phyloP scores from a whole-genome alignment of 2,329 filamentous ascomycete genomes.

The Epichloe sylvatica region DNA sequence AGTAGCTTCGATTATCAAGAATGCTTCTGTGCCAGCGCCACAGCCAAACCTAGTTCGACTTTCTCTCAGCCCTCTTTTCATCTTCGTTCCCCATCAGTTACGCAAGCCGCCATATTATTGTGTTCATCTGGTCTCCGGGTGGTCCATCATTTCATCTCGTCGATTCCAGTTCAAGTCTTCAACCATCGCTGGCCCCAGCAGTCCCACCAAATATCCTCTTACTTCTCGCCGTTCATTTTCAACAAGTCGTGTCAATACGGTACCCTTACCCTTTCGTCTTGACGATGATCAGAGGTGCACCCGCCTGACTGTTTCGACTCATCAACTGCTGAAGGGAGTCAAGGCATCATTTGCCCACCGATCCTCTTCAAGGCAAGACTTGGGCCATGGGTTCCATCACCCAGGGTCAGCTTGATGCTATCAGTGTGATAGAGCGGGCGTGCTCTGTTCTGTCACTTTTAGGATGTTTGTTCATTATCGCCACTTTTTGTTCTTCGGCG shows the following conservation, averaged over 20 bases:
- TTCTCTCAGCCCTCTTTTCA: not conserved
- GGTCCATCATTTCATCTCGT: not conserved
- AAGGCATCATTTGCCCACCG: not conserved
- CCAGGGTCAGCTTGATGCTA: slow-evolving; percentile 31
- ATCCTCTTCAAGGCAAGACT: not conserved
- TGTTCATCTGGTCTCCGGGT: not conserved
- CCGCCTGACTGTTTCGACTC: not conserved
- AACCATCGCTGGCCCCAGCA: not conserved
- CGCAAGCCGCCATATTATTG: not conserved
- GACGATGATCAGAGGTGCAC: not conserved
- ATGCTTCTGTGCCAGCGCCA: not conserved
- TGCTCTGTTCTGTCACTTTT: slow-evolving; percentile 58
- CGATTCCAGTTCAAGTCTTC: not conserved
- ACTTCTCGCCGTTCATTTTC: not conserved
- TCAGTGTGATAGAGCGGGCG: slow-evolving; percentile 51
- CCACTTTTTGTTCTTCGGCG: slow-evolving; percentile 53
- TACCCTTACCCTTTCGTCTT: not conserved
- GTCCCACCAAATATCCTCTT: not conserved
- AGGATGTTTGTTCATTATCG: slow-evolving; percentile 57
- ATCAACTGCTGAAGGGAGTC: not conserved
- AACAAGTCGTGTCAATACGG: not conserved
- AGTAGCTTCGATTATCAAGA: not conserved
- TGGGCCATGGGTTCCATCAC: slow-evolving; percentile 5
- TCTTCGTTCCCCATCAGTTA: not conserved
- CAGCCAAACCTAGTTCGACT: not conserved